Conservation (phyloP, 2,329 filamentous ascomycete species). For the Calcarisporium arbuscula region DNA sequence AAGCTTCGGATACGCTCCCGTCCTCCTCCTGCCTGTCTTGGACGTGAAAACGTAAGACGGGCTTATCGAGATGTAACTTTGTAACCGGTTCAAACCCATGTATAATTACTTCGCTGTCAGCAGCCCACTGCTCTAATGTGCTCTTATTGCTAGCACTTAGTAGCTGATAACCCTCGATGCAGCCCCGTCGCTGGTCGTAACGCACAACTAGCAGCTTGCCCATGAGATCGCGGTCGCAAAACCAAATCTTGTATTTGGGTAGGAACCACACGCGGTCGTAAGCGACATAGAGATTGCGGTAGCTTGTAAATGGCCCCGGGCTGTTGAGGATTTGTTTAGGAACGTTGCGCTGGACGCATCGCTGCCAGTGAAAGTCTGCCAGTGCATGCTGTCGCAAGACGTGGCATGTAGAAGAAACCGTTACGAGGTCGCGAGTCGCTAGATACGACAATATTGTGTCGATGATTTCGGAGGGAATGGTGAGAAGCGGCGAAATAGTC, state of each 20-base stretch:
- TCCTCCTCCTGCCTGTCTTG: constrained; percentile 15
- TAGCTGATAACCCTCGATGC: constrained; percentile 75
- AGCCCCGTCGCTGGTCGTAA: constrained; percentile 65
- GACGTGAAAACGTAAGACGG: constrained; percentile 53
- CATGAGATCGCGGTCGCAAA: constrained; percentile 65
- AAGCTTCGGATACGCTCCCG: too few species aligned
- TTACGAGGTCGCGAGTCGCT: constrained; percentile 55
- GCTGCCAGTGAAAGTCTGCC: constrained; percentile 67
- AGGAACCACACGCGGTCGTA: constrained; percentile 85
- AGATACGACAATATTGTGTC: constrained; percentile 65
- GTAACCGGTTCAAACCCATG: constrained; percentile 66
- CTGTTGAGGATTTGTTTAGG: constrained; percentile 47
- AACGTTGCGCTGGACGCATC: constrained; percentile 61
- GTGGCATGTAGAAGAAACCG: constrained; percentile 55
- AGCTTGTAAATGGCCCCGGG: constrained; percentile 55
- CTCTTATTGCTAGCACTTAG: constrained; percentile 56
- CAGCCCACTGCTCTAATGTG: constrained; percentile 56
- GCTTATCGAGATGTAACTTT: constrained; percentile 66
- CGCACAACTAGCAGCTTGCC: constrained; percentile 72
- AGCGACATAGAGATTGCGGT: constrained; percentile 63
- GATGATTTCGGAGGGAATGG: constrained; percentile 69
- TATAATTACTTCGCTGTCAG: constrained; percentile 60
- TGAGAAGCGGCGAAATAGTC: constrained; percentile 39
- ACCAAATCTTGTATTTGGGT: constrained; percentile 75
- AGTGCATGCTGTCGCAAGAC: constrained; percentile 51